Evolutionary conservation across 129 eudicot genomes (phyloP).

Genomic region (Tanacetum coccineum): DNA sequence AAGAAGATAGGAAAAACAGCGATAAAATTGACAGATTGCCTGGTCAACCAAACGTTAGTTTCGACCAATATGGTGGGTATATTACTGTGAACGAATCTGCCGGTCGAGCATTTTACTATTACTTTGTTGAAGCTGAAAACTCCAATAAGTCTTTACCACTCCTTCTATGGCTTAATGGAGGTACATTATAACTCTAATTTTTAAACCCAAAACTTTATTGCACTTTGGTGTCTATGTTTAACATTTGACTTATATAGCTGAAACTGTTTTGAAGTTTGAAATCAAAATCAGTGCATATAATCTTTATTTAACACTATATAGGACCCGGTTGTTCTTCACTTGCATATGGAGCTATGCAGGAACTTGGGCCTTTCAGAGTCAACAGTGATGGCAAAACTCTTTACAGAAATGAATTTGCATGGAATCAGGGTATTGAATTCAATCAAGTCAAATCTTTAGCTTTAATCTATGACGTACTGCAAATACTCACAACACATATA

Average conservation of each 20-base stretch:
- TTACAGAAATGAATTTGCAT: constrained; percentile 52
- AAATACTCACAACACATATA: no score
- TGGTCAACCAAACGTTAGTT: constrained; percentile 61
- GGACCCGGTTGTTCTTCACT: constrained; percentile 91
- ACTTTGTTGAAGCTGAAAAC: constrained; percentile 68
- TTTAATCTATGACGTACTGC: no score
- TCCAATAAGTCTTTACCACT: constrained; percentile 50
- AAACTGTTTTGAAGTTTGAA: no score
- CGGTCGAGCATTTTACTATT: constrained; percentile 77
- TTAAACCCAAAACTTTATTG: not conserved
- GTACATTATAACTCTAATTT: constrained; percentile 28
- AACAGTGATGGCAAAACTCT: constrained; percentile 79
- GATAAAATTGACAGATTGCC: constrained; percentile 61
- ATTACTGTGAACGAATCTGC: constrained; percentile 52
- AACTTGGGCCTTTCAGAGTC: constrained; percentile 80
- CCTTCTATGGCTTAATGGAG: constrained; percentile 99
- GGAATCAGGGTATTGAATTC: constrained; percentile 50
- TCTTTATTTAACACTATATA: constrained; percentile 17
- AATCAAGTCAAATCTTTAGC: not conserved
- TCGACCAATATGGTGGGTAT: constrained; percentile 79
- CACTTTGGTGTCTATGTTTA: not conserved
- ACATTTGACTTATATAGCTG: not conserved
- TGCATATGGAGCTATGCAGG: constrained; percentile 86
- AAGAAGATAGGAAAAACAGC: constrained; percentile 40
- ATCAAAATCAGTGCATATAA: not conserved